Base-by-base conservation (phyloP, 2,329 filamentous ascomycete genomes). In the Lecanicillium sp. region DNA sequence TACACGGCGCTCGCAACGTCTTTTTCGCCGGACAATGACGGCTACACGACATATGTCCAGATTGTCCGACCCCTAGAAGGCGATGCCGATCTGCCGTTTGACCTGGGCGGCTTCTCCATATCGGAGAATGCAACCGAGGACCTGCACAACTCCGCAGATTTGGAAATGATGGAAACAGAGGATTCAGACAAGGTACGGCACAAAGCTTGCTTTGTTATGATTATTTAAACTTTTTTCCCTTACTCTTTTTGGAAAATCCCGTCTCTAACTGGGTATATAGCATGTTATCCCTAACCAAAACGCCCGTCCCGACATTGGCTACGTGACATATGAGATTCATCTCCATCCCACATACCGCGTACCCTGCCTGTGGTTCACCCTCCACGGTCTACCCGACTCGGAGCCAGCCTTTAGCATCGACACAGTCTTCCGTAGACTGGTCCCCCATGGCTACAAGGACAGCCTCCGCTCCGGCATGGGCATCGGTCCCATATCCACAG, bases 311-410 rank as follows among this genome's bases (percentile, higher is more conserved):
- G 67, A 65, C 51, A 62, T 63, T 53, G 68, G 69, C 48, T 69
- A 73, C 57, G 79, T 87, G 55, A 74, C 77, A 51, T 90, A 90
- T 67, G 83, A 89, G 63, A 80, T 90, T 57, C 76, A 87, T 59
- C 73, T 86, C 52, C 87, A 89, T 57, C 79, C 83, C 48, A 86
- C 83, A 49, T 91, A 90, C 66, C 77, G 77, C 52, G 78, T 84
- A 38, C 87, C 87, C 8, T 86, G 86, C 51, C 72, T 90, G 48
- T 90, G 86, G 78, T 89, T 91, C 69, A 78, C 72, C 46, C 65
- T 89, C 57, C 76, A 79, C 55, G 74, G 76, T 51, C 67, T 81
- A 50, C 74, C 77, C 15, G 65, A 70, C 40, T 71, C 73, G 50
- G 78, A 82, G 53, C 68, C 73, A 32, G 66, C 79, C 11, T 74